Conservation (phyloP, 352 stramenopile species). For the Phytophthora palmivora region DNA sequence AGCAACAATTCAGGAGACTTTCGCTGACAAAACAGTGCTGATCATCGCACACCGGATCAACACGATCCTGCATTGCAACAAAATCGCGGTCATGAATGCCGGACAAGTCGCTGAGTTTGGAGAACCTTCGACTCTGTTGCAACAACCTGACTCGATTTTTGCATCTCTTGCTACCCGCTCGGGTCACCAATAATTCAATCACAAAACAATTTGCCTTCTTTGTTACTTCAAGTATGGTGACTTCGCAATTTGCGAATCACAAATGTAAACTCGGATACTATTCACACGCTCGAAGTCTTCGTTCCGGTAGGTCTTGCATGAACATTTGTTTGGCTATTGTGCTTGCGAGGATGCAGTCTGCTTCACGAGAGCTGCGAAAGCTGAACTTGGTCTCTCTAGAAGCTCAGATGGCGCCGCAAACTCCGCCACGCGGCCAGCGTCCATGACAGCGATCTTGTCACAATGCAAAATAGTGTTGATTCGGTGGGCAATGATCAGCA, state of each 20-base stretch:
- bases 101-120: conserved; percentile 90
- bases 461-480: conserved; percentile 91
- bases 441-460: conserved; percentile 90
- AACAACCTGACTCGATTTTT: conserved; percentile 16
- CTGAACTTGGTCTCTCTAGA: conserved; percentile 66
- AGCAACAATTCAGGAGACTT: conserved; percentile 88
- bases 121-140: conserved; percentile 4
- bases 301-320: background rate
- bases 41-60: conserved; percentile 38
- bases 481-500: conserved; percentile 79
- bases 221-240: too few relatives aligned
- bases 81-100: conserved; percentile 32
- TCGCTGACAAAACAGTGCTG: conserved; percentile 86
- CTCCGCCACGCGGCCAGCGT: conserved; percentile 84
- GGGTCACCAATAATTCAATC: background rate
- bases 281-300: too few relatives aligned
- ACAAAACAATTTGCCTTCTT: background rate
- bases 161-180: conserved; percentile 15
- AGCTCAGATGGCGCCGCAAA: conserved; percentile 81
- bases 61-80: conserved; percentile 31
- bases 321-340: background rate
- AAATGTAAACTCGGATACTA: too few relatives aligned
- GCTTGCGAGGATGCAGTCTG: conserved; percentile 6
- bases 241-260: too few relatives aligned
- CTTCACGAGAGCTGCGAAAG: conserved; percentile 69